Percentiles rank a stretch among this genome's conserved stretches.
These are phyloP conservation scores for Inga leiocalycina DNA, from an alignment of 306 rosid species.

Conservation along the genomic window DNA sequence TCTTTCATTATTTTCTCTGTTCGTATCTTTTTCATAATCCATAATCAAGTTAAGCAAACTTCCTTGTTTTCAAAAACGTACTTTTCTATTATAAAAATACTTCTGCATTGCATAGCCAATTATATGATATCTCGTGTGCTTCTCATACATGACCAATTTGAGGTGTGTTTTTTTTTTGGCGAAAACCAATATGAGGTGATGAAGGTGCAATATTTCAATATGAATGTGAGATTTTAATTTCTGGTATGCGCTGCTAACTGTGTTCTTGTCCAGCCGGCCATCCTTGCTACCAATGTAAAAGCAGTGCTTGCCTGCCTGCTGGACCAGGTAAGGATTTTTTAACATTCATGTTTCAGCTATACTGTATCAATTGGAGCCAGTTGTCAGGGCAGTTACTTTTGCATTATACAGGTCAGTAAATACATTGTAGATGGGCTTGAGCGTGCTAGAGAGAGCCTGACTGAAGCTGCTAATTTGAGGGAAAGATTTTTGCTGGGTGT, in stretches of 20 bases:
- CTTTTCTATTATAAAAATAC: background rate
- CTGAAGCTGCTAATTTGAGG: conserved; percentile 94
- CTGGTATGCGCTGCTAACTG: conserved; percentile 10
- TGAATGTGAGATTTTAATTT: conserved; percentile 15
- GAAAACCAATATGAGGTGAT: background rate
- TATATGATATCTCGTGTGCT: background rate
- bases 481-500: conserved; percentile 84
- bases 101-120: background rate
- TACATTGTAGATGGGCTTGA: conserved; percentile 95
- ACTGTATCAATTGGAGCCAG: conserved; percentile 24
- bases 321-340: conserved; percentile 77
- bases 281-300: conserved; percentile 79
- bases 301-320: conserved; percentile 84
- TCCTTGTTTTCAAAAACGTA: background rate
- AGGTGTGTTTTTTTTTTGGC: background rate
- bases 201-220: conserved; percentile 2
- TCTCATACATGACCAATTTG: background rate
- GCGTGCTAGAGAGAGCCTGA: conserved; percentile 85
- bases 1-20: background rate
- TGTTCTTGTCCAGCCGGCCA: conserved; percentile 74
- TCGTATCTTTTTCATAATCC: background rate
- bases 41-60: background rate
- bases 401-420: conserved; percentile 78
- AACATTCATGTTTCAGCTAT: conserved; percentile 26
- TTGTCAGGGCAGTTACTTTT: conserved; percentile 10